Evolutionary conservation across 352 stramenopile genomes (phyloP).

Genomic region (Globisporangium splendens): DNA sequence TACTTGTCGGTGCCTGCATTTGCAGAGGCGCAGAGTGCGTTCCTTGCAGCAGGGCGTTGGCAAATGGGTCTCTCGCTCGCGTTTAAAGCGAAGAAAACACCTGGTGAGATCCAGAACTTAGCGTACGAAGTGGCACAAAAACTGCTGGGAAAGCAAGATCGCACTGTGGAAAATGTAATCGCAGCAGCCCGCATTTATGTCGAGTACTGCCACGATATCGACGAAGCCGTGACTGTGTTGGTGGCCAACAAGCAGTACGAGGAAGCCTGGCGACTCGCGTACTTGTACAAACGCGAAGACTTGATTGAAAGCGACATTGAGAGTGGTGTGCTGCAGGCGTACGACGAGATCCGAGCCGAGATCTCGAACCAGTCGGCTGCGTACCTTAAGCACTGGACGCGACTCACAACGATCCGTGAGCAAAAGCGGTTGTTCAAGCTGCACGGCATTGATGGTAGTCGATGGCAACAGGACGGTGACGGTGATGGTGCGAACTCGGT

Average conservation of each 20-base stretch:
- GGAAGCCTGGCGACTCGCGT: slow-evolving; percentile 53
- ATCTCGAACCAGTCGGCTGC: slow-evolving; percentile 32
- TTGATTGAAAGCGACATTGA: slow-evolving; percentile 75
- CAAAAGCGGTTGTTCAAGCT: slow-evolving; percentile 78
- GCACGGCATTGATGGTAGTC: slow-evolving; percentile 68
- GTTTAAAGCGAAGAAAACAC: slow-evolving; percentile 21
- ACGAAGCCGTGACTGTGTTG: slow-evolving; percentile 69
- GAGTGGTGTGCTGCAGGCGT: slow-evolving; percentile 39
- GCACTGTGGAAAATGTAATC: slow-evolving; percentile 24
- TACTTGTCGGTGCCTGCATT: slow-evolving; percentile 46
- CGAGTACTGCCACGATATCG: slow-evolving; percentile 71
- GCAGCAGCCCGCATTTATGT: slow-evolving; percentile 55
- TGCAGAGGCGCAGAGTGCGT: slow-evolving; percentile 45
- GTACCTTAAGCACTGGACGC: slow-evolving; percentile 57
- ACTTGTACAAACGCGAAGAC: slow-evolving; percentile 51
- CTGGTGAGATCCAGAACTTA: slow-evolving; percentile 28
- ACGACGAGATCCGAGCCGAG: slow-evolving; percentile 47
- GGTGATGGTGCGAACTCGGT: slow-evolving; percentile 41
- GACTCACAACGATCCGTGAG: slow-evolving; percentile 59
- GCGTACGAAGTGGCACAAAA: slow-evolving; percentile 52
- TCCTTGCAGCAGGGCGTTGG: slow-evolving; percentile 54
- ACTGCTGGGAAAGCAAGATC: slow-evolving; percentile 37
- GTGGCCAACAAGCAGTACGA: slow-evolving; percentile 54
- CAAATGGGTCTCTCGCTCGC: slow-evolving; percentile 55
- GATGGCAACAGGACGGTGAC: slow-evolving; percentile 35